A percentile compares a stretch with the other conserved stretches of the same genome.
Conservation (phyloP, 257 asterid species). For the Solanum ossicruentum region DNA sequence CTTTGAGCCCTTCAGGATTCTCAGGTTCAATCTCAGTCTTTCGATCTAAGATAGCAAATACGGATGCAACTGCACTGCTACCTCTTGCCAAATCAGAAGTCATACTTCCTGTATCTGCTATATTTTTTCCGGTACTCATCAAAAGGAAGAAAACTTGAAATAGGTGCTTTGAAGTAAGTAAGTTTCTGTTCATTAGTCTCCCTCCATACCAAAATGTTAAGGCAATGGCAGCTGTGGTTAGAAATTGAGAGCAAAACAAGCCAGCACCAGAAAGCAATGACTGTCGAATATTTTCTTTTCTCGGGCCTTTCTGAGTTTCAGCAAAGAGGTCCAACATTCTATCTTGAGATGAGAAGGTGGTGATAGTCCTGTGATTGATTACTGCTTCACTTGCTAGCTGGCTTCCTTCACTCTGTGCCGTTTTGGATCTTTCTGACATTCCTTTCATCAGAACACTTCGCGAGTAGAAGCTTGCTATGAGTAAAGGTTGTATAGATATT, state of each 20-base stretch:
- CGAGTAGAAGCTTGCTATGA: constrained; percentile 46
- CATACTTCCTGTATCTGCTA: constrained; percentile 82
- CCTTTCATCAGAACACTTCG: constrained; percentile 40
- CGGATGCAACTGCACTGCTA: constrained; percentile 36
- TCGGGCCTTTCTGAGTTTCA: constrained; percentile 31
- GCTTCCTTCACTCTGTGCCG: constrained; percentile 59
- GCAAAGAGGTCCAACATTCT: constrained; percentile 35
- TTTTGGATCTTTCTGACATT: constrained; percentile 42
- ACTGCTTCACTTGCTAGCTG: constrained; percentile 77
- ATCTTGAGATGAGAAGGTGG: constrained; percentile 60
- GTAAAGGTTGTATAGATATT: constrained; percentile 53
- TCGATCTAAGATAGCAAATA: constrained; percentile 40
- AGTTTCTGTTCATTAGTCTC: constrained; percentile 39
- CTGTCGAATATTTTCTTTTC: constrained; percentile 38
- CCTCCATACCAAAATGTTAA: constrained; percentile 80
- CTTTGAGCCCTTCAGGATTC: constrained; percentile 11
- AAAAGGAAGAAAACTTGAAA: constrained; percentile 61
- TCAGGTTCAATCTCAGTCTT: constrained; percentile 48
- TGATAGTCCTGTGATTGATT: constrained; percentile 54
- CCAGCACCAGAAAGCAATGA: constrained; percentile 64
- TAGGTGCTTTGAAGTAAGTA: constrained; percentile 38
- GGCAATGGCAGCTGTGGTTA: constrained; percentile 43
- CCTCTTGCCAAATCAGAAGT: constrained; percentile 64
- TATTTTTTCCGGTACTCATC: constrained; percentile 68
- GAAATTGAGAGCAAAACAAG: constrained; percentile 39